phyloP scores from a whole-genome alignment of 306 rosid genomes.

The Quercus wislizeni region DNA sequence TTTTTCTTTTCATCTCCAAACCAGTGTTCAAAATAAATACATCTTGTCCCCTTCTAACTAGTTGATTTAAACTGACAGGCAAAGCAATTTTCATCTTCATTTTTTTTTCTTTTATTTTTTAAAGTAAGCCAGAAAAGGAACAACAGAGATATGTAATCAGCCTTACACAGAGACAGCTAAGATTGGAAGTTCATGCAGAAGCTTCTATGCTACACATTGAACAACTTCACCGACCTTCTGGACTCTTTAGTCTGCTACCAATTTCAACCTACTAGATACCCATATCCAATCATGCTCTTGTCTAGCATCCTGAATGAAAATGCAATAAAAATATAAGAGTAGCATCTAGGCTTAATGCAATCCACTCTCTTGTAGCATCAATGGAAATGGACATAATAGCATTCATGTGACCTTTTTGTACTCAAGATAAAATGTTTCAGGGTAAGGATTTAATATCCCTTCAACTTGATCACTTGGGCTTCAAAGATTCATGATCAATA shows the following conservation, averaged over 20 bases:
- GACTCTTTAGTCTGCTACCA: slow-evolving; percentile 61
- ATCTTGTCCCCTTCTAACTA: slow-evolving; percentile 57
- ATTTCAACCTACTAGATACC: slow-evolving; percentile 86
- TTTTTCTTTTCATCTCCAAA: no score
- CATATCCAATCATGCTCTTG: background rate
- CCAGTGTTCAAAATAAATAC: slow-evolving; percentile 50
- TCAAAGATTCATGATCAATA: slow-evolving; percentile 85
- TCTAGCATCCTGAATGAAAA: background rate
- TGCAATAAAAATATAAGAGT: background rate
- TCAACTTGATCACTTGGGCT: slow-evolving; percentile 85
- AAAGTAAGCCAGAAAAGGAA: background rate
- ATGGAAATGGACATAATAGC: no score
- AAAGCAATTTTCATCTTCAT: background rate
- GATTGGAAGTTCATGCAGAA: slow-evolving; percentile 58
- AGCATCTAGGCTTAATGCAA: slow-evolving; percentile 28
- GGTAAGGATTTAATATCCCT: slow-evolving; percentile 52
- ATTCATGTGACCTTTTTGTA: no score
- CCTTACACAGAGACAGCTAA: slow-evolving; percentile 77
- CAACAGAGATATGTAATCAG: slow-evolving; percentile 12
- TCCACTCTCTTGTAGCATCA: no score
- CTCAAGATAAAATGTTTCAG: no score
- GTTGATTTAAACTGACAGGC: slow-evolving; percentile 14
- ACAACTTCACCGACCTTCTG: slow-evolving; percentile 82
- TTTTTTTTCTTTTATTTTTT: background rate
- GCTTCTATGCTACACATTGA: slow-evolving; percentile 88